phyloP scores from a whole-genome alignment of 208 protist species.

The Paratrypanosoma confusum region DNA sequence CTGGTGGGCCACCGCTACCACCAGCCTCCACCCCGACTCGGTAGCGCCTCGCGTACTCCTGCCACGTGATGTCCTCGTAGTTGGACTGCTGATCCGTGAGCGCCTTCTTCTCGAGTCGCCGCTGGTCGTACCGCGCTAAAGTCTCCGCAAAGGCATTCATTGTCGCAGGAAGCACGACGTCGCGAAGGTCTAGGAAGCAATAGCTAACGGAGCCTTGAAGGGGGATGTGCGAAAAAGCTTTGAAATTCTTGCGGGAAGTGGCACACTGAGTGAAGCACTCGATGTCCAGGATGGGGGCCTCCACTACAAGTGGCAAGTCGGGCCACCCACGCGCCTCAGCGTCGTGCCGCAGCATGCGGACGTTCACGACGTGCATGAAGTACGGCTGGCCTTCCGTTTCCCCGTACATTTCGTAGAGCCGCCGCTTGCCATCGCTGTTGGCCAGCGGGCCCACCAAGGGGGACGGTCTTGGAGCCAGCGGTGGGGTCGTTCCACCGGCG shows the following conservation, averaged over 20 bases:
- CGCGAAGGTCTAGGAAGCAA: slow-evolving; percentile 56
- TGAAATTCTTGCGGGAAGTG: slow-evolving; percentile 55
- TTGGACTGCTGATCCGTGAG: slow-evolving; percentile 8
- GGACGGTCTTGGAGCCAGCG: slow-evolving; percentile 26
- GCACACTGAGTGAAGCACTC: slow-evolving; percentile 56
- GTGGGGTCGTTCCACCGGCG: too few relatives aligned
- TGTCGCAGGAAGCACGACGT: slow-evolving; percentile 48
- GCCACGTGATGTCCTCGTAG: slow-evolving; percentile 47
- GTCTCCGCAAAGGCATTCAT: slow-evolving; percentile 26
- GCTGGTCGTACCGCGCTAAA: slow-evolving; percentile 27
- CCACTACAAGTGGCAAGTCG: slow-evolving; percentile 28
- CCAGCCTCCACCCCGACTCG: slow-evolving; percentile 1
- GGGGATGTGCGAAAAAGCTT: slow-evolving; percentile 69
- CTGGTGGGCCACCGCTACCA: neutral
- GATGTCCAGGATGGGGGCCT: slow-evolving; percentile 46
- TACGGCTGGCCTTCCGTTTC: slow-evolving; percentile 62
- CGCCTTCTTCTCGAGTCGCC: slow-evolving; percentile 14
- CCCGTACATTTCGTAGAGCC: slow-evolving; percentile 56
- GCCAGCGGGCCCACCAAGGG: slow-evolving; percentile 9
- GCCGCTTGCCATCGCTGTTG: neutral
- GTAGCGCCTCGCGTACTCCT: slow-evolving; percentile 52
- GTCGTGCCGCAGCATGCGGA: slow-evolving; percentile 73
- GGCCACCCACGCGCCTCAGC: slow-evolving; percentile 29
- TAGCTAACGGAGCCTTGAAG: slow-evolving; percentile 66
- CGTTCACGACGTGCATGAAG: slow-evolving; percentile 69